Percentiles rank a stretch among this genome's conserved stretches.
Evolutionary conservation across 2,329 filamentous ascomycete genomes (phyloP).

Genomic region (Hymenoscyphus repandus): DNA sequence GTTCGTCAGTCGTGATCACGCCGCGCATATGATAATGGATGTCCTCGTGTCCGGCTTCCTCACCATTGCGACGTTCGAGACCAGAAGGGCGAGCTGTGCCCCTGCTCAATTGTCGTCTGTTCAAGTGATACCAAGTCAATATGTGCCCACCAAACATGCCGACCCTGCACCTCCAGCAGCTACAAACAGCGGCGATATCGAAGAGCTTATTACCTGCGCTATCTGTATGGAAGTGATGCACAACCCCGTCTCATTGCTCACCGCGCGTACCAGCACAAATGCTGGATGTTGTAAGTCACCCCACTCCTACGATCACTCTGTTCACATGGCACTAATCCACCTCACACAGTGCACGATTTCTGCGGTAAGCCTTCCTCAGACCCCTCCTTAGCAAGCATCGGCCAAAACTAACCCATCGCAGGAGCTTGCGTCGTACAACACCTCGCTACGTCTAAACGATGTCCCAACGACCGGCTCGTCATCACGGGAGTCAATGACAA

Average conservation of each 20-base stretch:
- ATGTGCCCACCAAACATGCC: background rate
- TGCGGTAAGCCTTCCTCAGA: background rate
- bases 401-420: background rate
- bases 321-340: background rate
- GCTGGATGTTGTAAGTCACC: background rate
- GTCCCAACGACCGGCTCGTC: background rate
- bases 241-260: background rate
- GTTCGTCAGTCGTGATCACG: constrained; percentile 59
- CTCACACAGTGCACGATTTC: background rate
- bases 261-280: background rate
- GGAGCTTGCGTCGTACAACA: background rate
- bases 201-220: background rate
- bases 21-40: constrained; percentile 51
- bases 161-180: background rate
- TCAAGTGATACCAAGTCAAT: background rate
- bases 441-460: background rate
- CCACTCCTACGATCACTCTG: background rate
- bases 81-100: background rate
- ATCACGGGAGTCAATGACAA: background rate
- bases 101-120: background rate
- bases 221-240: background rate
- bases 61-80: background rate
- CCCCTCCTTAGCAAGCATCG: background rate
- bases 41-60: background rate
- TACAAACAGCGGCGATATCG: constrained; percentile 52